These are phyloP conservation scores for Platanthera guangdongensis DNA, from an alignment of 106 monocot species.

Conservation along the genomic window DNA sequence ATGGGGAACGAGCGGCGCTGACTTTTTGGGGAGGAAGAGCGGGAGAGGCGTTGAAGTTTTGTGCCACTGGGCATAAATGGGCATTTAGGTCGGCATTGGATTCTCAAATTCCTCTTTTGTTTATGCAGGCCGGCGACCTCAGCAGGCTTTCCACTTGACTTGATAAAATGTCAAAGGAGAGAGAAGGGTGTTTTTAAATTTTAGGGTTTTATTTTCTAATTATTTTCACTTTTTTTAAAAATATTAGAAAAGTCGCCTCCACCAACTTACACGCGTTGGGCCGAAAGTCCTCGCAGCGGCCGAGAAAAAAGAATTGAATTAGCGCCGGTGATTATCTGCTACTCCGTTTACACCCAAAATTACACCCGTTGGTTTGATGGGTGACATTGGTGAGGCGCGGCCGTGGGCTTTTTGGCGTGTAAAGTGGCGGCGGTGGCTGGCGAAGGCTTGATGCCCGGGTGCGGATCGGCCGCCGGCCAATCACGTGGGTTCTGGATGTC, in stretches of 20 bases:
- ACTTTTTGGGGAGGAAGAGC: conserved; percentile 9
- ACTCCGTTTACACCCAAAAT: background rate
- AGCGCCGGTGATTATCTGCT: background rate
- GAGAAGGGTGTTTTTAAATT: conserved; percentile 13
- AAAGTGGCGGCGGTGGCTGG: background rate
- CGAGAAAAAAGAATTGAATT: background rate
- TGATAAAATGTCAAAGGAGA: conserved; percentile 37
- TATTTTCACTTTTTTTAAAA: background rate
- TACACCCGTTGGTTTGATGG: background rate
- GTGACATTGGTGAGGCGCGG: background rate
- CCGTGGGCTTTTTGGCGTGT: background rate
- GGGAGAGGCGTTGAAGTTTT: background rate
- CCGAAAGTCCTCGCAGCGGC: background rate
- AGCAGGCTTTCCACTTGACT: conserved; percentile 17
- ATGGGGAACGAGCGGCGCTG: conserved; percentile 13
- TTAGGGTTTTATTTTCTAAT: background rate
- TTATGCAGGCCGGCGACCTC: background rate
- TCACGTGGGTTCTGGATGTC: background rate
- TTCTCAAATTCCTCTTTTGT: background rate
- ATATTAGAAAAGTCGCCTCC: background rate
- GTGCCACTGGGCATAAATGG: background rate
- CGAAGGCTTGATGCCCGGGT: background rate
- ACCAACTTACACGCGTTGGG: conserved; percentile 6
- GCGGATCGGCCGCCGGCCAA: background rate
- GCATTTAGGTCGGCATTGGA: conserved; percentile 5